A percentile compares a stretch with the other conserved stretches of the same genome.
These are phyloP conservation scores for Sclerotinia spermophila DNA, from an alignment of 2,329 filamentous ascomycete species.

Conservation along the genomic window DNA sequence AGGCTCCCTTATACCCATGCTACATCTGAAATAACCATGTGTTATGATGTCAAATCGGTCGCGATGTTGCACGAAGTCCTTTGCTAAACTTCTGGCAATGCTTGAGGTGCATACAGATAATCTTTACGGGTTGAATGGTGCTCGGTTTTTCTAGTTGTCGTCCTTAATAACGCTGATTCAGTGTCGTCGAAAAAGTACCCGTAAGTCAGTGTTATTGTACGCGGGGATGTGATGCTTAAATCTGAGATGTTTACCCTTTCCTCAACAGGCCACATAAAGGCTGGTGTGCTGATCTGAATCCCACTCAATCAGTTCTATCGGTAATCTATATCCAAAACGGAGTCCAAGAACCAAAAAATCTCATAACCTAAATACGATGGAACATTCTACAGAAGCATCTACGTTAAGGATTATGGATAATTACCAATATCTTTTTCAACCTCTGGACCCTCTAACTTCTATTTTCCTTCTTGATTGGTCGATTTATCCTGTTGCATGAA, in stretches of 20 bases:
- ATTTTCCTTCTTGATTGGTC: background rate
- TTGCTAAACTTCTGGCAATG: background rate
- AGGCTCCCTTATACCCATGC: background rate
- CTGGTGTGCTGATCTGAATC: background rate
- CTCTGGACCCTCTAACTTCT: background rate
- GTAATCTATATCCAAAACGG: background rate
- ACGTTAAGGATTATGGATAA: conserved; percentile 1
- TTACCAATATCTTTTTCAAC: background rate
- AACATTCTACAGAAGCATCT: conserved; percentile 16
- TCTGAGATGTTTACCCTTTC: background rate
- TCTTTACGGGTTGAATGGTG: background rate
- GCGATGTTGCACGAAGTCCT: background rate
- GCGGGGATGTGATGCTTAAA: background rate
- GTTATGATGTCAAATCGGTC: conserved; percentile 1
- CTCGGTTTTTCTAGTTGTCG: background rate
- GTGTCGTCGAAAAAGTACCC: background rate
- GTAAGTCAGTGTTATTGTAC: background rate
- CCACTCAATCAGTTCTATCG: conserved; percentile 3
- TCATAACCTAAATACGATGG: background rate
- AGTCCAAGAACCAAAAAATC: background rate
- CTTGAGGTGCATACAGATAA: background rate
- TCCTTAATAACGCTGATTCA: background rate
- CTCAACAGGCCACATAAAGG: background rate
- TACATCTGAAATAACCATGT: background rate
- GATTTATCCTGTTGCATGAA: conserved; percentile 24